These are phyloP conservation scores for Venturia oleaginea DNA, from an alignment of 2,329 filamentous ascomycete species.

Conservation along the genomic window DNA sequence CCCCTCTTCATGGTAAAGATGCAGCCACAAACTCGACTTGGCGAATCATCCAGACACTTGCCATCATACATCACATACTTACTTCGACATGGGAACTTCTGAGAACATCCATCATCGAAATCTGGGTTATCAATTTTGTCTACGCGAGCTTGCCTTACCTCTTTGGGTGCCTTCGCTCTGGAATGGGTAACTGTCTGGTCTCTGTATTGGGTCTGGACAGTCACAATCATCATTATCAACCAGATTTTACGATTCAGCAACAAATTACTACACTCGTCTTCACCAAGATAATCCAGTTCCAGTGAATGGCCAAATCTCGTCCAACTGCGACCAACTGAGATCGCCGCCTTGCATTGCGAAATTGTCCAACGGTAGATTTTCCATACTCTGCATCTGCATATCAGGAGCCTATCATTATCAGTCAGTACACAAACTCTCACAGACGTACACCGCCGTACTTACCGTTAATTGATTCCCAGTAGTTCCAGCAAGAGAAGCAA, in stretches of 20 bases:
- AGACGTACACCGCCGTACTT: not conserved
- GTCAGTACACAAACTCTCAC: not conserved
- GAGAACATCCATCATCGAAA: not conserved
- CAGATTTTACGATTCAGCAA: not conserved
- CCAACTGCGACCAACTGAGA: not conserved
- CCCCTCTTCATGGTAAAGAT: not conserved
- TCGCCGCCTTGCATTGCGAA: not conserved
- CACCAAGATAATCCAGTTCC: slow-evolving; percentile 8
- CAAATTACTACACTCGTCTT: not conserved
- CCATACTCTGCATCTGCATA: not conserved
- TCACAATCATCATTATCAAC: not conserved
- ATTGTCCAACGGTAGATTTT: not conserved
- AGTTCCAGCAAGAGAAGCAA: not conserved
- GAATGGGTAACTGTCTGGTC: not conserved
- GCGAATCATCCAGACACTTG: not conserved
- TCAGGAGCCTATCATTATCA: not conserved
- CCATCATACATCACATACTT: not conserved
- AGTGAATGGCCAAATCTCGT: slow-evolving; percentile 7
- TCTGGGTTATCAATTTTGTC: not conserved
- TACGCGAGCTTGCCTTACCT: not conserved
- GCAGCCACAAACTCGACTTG: slow-evolving; percentile 1
- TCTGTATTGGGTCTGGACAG: not conserved
- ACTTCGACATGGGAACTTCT: no score
- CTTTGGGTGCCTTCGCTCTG: no score
- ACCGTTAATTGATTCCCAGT: not conserved